Base-by-base conservation (phyloP, 169 alveolate species). In the Plasmodium relictum region DNA sequence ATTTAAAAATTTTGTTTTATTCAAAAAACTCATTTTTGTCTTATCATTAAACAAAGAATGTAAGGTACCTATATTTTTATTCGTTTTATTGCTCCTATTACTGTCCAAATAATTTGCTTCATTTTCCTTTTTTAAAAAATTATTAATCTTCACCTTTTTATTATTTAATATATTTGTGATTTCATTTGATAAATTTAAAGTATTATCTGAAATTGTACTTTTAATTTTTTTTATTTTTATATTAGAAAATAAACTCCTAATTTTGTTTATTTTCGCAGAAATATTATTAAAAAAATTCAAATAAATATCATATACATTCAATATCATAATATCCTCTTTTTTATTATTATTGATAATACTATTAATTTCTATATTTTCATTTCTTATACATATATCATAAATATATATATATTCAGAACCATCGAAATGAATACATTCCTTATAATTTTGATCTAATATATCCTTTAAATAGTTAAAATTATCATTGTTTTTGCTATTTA, bases 351-450 rank as follows among this genome's bases (percentile, higher is more conserved):
- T 7, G 7, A 22, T 37, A 31, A 10, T 2, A 10, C n/a, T 18
- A 0, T 26, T 41, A 16, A 5, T 44, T 9, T 41, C 12, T 48
- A 2, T 20, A 37, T 16, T 42, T 48, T 39, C 78, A 31, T 48
- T 70, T 20, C 22, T 39, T 18, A 66, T 16, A 26, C 89, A 78
- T 2, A 78, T 78, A 58, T 78, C 89, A 20, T 78, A 78, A 20
- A 78, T 45, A 50, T 63, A 45, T n/a, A 78, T 66, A 50, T 63
- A 78, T 24, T 78, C 89, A 0, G 89, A 78, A 26, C 89, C 89
- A 48, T 78, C 78, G 0, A 65, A 54, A 44, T 78, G 26, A 1
- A 78, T 44, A 26, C 52, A 44, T 39, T 63, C 89, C 7, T 78
- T 65, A 70, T 78, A 78, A 14, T 66, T 78, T 26, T 78, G 18